Conservation (phyloP, 176 grass and related monocot species). For the Cocos nucifera region DNA sequence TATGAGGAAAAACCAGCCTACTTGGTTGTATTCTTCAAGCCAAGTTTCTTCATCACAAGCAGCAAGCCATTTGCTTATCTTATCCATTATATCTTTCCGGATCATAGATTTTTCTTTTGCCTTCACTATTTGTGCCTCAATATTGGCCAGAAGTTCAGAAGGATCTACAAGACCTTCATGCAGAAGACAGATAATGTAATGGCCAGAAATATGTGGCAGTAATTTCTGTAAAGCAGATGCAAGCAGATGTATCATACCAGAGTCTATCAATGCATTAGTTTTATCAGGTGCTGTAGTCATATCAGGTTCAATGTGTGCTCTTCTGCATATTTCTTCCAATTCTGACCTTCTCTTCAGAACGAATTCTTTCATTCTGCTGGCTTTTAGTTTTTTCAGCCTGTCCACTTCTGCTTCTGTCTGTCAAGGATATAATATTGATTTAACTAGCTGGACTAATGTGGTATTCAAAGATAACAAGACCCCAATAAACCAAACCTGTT, state of each 20-base stretch:
- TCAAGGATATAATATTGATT: slow-evolving; percentile 19
- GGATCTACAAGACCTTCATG: slow-evolving; percentile 69
- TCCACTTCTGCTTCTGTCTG: slow-evolving; percentile 65
- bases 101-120: slow-evolving; percentile 76
- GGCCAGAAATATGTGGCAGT: not conserved
- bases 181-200: slow-evolving; percentile 13
- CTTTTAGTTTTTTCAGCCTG: slow-evolving; percentile 75
- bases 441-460: no score
- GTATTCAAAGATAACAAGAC: not conserved
- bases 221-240: no score
- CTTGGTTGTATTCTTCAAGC: slow-evolving; percentile 98
- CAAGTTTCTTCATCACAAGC: slow-evolving; percentile 90
- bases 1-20: slow-evolving; percentile 13
- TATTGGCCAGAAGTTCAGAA: slow-evolving; percentile 71
- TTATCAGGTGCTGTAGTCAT: slow-evolving; percentile 65
- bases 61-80: slow-evolving; percentile 86
- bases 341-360: slow-evolving; percentile 67
- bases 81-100: slow-evolving; percentile 90
- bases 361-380: slow-evolving; percentile 79
- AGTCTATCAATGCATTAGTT: slow-evolving; percentile 75
- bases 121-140: slow-evolving; percentile 78
- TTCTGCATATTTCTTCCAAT: slow-evolving; percentile 84
- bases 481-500: slow-evolving; percentile 46
- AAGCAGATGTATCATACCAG: slow-evolving; percentile 39
- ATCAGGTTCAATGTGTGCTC: slow-evolving; percentile 83